Evolutionary conservation across 179 eudicot genomes (phyloP).

Genomic region (Spergularia azorica): DNA sequence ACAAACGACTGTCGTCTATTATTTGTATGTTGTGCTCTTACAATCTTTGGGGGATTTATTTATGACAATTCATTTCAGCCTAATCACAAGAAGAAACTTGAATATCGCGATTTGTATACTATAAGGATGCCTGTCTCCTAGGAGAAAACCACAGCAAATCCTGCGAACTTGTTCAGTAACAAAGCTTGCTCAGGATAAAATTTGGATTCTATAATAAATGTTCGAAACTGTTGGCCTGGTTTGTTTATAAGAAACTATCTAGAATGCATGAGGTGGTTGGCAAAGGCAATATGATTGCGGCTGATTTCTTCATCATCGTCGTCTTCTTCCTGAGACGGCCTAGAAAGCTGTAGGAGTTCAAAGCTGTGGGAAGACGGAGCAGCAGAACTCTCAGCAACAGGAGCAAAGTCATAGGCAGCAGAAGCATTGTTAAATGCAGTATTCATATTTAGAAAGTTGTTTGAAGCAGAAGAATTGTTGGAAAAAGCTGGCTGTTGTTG

Average conservation of each 20-base stretch:
- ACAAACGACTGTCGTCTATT: too few species aligned
- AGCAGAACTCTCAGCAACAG: constrained; percentile 29
- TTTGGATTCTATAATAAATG: too few species aligned
- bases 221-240: too few species aligned
- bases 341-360: constrained; percentile 45
- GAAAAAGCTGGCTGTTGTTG: constrained; percentile 60
- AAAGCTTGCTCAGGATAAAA: too few species aligned
- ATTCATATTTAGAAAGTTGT: constrained; percentile 35
- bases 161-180: too few species aligned
- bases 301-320: constrained; percentile 72
- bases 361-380: constrained; percentile 46
- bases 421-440: constrained; percentile 20
- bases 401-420: constrained; percentile 39
- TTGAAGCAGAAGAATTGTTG: constrained; percentile 65
- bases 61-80: too few species aligned
- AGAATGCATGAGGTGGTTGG: constrained; percentile 45
- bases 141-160: too few species aligned
- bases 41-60: too few species aligned
- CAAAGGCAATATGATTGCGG: constrained; percentile 42
- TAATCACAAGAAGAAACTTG: too few species aligned
- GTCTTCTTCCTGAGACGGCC: constrained; percentile 35
- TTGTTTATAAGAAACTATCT: background rate
- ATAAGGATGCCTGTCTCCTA: too few species aligned
- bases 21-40: too few species aligned
- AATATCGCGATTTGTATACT: too few species aligned